These are phyloP conservation scores for Russula abietina DNA, from an alignment of 768 basidiomycete genomes.

Conservation along the genomic window DNA sequence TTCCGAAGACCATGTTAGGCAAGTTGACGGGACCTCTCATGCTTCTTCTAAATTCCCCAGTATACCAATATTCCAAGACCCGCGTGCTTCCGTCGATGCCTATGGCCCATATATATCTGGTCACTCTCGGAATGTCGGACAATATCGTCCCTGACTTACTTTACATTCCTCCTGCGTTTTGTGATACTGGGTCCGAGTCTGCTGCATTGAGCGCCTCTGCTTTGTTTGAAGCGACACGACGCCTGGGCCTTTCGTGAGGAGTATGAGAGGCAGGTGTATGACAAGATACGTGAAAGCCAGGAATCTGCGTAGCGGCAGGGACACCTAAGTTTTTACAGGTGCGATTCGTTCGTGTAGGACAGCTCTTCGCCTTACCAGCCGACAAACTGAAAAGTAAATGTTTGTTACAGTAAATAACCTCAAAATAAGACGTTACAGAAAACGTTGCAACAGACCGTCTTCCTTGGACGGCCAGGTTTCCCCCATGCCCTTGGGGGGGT, in stretches of 20 bases:
- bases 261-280: neutral
- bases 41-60: neutral
- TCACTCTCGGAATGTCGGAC: neutral
- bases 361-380: neutral
- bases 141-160: neutral
- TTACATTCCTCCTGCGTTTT: neutral
- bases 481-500: neutral
- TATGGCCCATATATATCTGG: no score
- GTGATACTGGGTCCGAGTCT: neutral
- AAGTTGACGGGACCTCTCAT: neutral
- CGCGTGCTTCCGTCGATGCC: neutral
- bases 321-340: neutral
- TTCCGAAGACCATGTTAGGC: neutral
- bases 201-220: no score
- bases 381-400: neutral
- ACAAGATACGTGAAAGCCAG: neutral
- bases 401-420: neutral
- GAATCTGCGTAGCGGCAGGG: neutral
- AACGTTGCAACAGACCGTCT: neutral
- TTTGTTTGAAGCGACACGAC: neutral
- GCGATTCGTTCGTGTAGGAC: neutral
- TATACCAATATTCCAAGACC: neutral
- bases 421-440: neutral
- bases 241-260: neutral
- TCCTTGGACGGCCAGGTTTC: neutral